phyloP scores from a whole-genome alignment of 148 eudicot species.

The Rhododendron griersonianum region DNA sequence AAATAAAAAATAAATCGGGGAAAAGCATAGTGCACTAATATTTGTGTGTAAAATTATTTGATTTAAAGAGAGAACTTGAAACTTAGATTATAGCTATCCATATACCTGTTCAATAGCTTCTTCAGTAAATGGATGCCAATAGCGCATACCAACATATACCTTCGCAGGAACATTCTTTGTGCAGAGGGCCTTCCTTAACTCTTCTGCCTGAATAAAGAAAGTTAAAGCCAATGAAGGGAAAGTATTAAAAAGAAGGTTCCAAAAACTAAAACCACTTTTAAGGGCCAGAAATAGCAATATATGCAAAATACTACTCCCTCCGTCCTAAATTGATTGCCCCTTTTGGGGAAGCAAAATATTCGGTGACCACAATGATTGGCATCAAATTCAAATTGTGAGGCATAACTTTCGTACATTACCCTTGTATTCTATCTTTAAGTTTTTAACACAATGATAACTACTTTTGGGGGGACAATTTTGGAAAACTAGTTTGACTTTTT shows the following conservation, averaged over 20 bases:
- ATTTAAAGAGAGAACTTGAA: background rate
- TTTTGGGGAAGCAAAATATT: background rate
- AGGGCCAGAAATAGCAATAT: background rate
- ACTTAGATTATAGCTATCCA: background rate
- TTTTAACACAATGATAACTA: background rate
- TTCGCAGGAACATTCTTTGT: constrained; percentile 81
- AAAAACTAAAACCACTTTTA: background rate
- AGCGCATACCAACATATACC: constrained; percentile 99
- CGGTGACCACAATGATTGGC: background rate
- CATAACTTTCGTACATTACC: too few species aligned
- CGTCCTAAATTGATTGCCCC: background rate
- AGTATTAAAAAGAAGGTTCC: background rate
- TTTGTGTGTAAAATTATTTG: background rate
- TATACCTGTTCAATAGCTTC: constrained; percentile 96
- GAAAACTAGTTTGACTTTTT: background rate
- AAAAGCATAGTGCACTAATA: background rate
- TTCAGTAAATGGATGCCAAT: constrained; percentile 99
- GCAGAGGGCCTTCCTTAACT: constrained; percentile 67
- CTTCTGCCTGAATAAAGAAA: constrained; percentile 66
- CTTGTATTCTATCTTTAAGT: background rate
- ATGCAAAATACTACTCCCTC: background rate
- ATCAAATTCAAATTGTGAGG: background rate
- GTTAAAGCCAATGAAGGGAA: background rate
- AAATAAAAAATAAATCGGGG: background rate
- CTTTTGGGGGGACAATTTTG: background rate